Conservation (phyloP, 139 green algal genomes). For the Nannochloris sp. region DNA sequence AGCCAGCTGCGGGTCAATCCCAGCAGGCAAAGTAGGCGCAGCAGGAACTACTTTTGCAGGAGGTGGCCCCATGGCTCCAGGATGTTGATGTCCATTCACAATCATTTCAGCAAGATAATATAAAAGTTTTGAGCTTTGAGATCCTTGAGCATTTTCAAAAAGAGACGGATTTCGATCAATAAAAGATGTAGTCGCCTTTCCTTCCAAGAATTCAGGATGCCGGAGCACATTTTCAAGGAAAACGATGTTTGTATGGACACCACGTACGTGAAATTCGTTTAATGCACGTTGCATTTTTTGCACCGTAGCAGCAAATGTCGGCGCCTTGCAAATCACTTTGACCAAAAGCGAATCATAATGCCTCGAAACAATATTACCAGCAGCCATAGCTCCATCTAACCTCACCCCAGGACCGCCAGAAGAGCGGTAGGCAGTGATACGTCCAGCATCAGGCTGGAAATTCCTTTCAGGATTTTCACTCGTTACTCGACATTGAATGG, state of each 20-base stretch:
- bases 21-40: slow-evolving; percentile 31
- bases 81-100: slow-evolving; percentile 81
- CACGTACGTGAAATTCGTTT: slow-evolving; percentile 82
- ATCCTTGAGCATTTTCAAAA: slow-evolving; percentile 36
- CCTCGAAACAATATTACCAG: slow-evolving; percentile 66
- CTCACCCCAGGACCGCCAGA: slow-evolving; percentile 83
- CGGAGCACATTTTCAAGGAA: slow-evolving; percentile 86
- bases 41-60: slow-evolving; percentile 37
- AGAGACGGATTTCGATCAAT: slow-evolving; percentile 74
- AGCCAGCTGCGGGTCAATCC: slow-evolving; percentile 9
- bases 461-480: slow-evolving; percentile 83
- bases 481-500: slow-evolving; percentile 94
- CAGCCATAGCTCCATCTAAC: slow-evolving; percentile 76
- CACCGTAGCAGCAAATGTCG: slow-evolving; percentile 62
- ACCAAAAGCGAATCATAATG: slow-evolving; percentile 89
- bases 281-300: slow-evolving; percentile 85
- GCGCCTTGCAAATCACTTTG: slow-evolving; percentile 73
- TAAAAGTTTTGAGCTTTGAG: slow-evolving; percentile 46
- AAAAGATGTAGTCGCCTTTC: slow-evolving; percentile 66
- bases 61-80: slow-evolving; percentile 59
- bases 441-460: slow-evolving; percentile 85
- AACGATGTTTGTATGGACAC: slow-evolving; percentile 92
- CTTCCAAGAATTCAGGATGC: slow-evolving; percentile 76
- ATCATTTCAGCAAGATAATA: slow-evolving; percentile 75
- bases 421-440: slow-evolving; percentile 68